Conservation (phyloP, 208 protist genomes). For the Wallacemonas sp. region DNA sequence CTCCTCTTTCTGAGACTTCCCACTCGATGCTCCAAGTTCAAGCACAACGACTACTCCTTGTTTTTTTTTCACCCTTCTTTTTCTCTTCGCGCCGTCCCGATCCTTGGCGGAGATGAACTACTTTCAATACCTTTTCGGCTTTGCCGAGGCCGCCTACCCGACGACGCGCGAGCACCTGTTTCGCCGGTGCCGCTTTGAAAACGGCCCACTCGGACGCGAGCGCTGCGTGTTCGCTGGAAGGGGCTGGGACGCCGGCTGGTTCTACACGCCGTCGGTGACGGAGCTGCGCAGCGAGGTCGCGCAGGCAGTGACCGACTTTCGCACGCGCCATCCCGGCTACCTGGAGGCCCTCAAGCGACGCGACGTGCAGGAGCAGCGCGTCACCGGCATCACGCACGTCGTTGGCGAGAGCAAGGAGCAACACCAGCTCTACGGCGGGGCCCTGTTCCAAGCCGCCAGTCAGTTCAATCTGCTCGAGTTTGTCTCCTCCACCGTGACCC, state of each 20-base stretch:
- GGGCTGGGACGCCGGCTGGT: constrained; percentile 29
- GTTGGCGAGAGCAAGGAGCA: constrained; percentile 24
- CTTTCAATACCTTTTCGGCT: constrained; percentile 3
- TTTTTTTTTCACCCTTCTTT: not conserved
- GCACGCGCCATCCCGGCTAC: constrained; percentile 23
- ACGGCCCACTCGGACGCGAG: constrained; percentile 2
- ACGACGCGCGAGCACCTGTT: not conserved
- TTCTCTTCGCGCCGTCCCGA: not conserved
- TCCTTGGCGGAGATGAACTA: not conserved
- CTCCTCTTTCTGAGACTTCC: no score
- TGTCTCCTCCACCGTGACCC: constrained; percentile 25
- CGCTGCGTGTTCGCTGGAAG: not conserved
- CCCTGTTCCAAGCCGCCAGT: constrained; percentile 72
- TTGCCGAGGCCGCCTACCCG: not conserved
- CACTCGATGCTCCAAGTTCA: no score
- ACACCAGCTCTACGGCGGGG: constrained; percentile 29
- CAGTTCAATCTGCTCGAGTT: constrained; percentile 86
- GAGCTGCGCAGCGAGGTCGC: constrained; percentile 39
- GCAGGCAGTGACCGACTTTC: constrained; percentile 22
- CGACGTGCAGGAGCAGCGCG: not conserved
- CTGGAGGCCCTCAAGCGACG: constrained; percentile 15
- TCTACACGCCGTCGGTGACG: constrained; percentile 41
- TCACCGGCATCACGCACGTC: constrained; percentile 16
- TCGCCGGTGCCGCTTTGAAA: not conserved
- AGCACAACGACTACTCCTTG: no score